Evolutionary conservation across 306 rosid genomes (phyloP).

Genomic region (Lupinus albus): DNA sequence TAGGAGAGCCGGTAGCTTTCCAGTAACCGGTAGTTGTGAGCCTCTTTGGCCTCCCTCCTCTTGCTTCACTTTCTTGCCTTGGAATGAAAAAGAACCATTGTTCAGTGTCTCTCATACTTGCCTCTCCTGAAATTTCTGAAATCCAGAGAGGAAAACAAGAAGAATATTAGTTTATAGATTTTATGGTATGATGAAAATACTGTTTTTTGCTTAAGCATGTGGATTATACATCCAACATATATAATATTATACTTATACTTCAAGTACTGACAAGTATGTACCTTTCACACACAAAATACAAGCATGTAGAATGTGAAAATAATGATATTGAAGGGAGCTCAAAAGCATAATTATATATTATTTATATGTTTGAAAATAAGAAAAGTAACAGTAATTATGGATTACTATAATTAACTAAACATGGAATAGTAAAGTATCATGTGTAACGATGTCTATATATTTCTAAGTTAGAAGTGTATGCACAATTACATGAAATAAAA

Average conservation of each 20-base stretch:
- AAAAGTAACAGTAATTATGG: background rate
- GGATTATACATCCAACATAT: too few relatives aligned
- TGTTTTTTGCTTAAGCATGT: too few relatives aligned
- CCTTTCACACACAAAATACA: too few relatives aligned
- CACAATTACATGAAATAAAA: background rate
- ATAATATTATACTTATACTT: background rate
- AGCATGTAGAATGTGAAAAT: background rate
- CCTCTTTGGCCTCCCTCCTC: constrained; percentile 86
- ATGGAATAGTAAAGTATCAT: background rate
- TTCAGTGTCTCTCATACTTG: constrained; percentile 61
- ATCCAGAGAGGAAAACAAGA: background rate
- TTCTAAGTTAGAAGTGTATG: background rate
- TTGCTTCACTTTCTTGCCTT: constrained; percentile 79
- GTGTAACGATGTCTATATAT: background rate
- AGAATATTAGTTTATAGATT: background rate
- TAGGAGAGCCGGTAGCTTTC: constrained; percentile 94
- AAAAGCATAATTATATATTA: too few relatives aligned
- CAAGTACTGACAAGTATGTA: background rate
- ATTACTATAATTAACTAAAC: background rate
- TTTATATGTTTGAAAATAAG: too few relatives aligned
- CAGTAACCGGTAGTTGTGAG: constrained; percentile 79
- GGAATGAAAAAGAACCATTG: constrained; percentile 91
- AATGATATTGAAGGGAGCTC: background rate
- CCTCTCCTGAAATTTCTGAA: constrained; percentile 70
- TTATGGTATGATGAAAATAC: background rate